Base-by-base conservation (phyloP, 2,329 filamentous ascomycete species). In the Ramichloridium luteum region DNA sequence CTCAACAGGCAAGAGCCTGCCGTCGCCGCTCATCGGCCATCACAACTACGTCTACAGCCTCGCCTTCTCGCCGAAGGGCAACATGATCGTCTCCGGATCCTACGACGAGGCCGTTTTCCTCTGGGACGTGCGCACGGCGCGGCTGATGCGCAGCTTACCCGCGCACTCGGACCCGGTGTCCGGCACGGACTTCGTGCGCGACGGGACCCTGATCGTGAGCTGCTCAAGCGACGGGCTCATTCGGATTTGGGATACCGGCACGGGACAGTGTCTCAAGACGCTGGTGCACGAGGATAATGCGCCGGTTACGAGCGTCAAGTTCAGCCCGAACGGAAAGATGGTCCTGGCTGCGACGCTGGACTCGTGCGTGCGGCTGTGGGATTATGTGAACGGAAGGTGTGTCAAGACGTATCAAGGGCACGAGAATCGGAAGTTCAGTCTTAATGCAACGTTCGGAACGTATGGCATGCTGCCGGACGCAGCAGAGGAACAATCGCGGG, bases 331-430 rank as follows among this genome's bases (percentile, higher is more conserved):
- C 51, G 88, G 90, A 12, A 85, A 82, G 41, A 94, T 81, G 53
- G 79, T 98, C 33, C 70, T 96, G 3, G 88, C 90, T 9, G 93
- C 81, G 58, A 93, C 83, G 41, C 69, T 94, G 43, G 90, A 98
- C 61, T 81, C 77, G 38, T 88, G 81, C 52, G 72, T 98, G 28
- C 76, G 90, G 2, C 64, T 98, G 13, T 98, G 90, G 90, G 82
- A 94, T 56, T 98, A 96, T 53, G 80, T 93, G 6, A 75, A 84
- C 22, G 88, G 88, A 5, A 75, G 77, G 16, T 90, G 90, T 46
- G 79, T 93, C 49, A 98, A 98, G 67, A 98, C 90, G 10, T 98
- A 96, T 57, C 85, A 94, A 54, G 90, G 90, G 0, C 90, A 96
- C 50, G 61, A 65, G 33, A 98, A 98, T 55, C 68, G 74, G 33